These are phyloP conservation scores for Phytopythium ostracodes DNA, from an alignment of 352 stramenopile species.

Conservation along the genomic window DNA sequence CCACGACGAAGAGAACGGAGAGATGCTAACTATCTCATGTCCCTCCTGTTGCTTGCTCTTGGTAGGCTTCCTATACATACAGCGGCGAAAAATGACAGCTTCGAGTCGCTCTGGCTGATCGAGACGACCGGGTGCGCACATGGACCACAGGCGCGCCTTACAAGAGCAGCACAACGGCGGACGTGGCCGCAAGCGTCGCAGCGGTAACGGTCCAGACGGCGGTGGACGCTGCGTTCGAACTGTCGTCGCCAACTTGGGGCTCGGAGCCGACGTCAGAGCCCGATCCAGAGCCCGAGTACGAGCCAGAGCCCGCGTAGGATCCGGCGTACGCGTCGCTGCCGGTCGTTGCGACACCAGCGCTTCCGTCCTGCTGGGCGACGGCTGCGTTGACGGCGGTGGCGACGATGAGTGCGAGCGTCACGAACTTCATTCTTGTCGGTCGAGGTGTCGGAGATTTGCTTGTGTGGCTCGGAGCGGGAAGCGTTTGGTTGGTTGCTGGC, in stretches of 20 bases:
- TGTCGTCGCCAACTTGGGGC: constrained; percentile 1
- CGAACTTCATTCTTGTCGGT: neutral
- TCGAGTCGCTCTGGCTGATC: neutral
- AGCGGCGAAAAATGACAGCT: neutral
- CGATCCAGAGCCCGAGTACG: neutral
- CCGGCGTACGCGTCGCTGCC: neutral
- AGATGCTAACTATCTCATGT: neutral
- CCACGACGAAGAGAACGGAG: neutral
- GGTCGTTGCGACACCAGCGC: neutral
- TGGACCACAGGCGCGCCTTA: neutral
- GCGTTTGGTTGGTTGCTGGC: neutral
- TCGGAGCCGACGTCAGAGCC: neutral
- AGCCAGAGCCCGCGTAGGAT: neutral
- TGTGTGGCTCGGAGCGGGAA: neutral
- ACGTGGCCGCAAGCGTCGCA: constrained; percentile 1
- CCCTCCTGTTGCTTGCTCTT: neutral
- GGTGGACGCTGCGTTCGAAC: neutral
- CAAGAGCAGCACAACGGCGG: constrained; percentile 1
- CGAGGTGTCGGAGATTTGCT: neutral
- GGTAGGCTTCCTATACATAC: neutral
- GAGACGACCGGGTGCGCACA: neutral
- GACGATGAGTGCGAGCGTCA: neutral
- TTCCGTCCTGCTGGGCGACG: neutral
- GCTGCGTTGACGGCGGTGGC: neutral
- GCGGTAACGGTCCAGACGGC: constrained; percentile 1